A percentile compares a stretch with the other conserved stretches of the same genome.
Evolutionary conservation across 306 rosid genomes (phyloP).

Genomic region (Quercus agrifolia): DNA sequence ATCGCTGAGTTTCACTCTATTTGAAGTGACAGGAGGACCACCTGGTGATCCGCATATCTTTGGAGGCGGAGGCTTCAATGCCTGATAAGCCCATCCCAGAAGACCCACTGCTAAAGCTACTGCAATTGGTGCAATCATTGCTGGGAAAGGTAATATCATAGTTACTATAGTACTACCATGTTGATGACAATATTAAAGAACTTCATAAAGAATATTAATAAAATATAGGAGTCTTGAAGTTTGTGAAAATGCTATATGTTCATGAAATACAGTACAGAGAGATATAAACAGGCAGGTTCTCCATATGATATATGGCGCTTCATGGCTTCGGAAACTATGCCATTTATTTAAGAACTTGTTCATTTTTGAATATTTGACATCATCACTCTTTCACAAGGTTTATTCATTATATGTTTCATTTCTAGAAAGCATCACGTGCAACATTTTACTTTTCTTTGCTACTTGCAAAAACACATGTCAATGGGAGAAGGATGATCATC

Average conservation of each 20-base stretch:
- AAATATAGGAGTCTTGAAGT: not conserved
- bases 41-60: constrained; percentile 54
- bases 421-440: not conserved
- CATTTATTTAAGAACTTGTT: not conserved
- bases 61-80: constrained; percentile 59
- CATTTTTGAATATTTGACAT: not conserved
- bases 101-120: constrained; percentile 51
- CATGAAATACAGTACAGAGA: not conserved
- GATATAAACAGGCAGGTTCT: not conserved
- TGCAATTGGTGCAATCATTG: constrained; percentile 52
- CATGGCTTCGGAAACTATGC: not conserved
- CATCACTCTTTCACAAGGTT: not conserved
- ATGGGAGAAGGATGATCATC: not conserved
- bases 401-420: not conserved
- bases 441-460: not conserved
- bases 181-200: not conserved
- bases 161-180: not conserved
- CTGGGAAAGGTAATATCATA: constrained; percentile 19
- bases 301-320: not conserved
- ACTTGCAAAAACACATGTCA: not conserved
- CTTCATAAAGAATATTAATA: not conserved
- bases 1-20: constrained; percentile 63
- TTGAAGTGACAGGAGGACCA: constrained; percentile 66
- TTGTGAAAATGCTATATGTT: not conserved
- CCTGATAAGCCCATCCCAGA: constrained; percentile 50